Conservation (phyloP, 2,329 filamentous ascomycete genomes). For the Fusarium globosum region DNA sequence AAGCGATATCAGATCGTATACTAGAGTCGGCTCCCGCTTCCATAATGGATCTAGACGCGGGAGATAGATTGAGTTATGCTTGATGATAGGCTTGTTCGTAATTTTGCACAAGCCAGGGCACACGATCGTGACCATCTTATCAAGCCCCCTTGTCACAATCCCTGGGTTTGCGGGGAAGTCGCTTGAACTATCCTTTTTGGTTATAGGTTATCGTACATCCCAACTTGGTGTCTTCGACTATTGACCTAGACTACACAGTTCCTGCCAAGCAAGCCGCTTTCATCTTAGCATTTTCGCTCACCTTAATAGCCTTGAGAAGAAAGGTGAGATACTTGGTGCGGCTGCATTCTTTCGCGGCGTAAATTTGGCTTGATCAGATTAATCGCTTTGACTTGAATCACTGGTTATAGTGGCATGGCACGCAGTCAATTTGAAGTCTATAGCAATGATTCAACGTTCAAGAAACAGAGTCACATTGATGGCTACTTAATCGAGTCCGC, state of each 20-base stretch:
- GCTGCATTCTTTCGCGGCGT: too few species aligned
- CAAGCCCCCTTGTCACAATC: background rate
- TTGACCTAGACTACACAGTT: background rate
- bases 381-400: too few species aligned
- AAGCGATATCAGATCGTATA: background rate
- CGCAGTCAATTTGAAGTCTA: too few species aligned
- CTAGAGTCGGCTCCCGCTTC: background rate
- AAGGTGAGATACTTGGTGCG: too few species aligned
- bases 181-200: slow-evolving; percentile 1
- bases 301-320: too few species aligned
- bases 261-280: background rate
- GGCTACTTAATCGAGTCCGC: too few species aligned
- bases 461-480: too few species aligned
- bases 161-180: background rate
- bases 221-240: too few species aligned
- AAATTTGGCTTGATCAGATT: too few species aligned
- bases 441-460: too few species aligned
- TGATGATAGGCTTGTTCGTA: background rate
- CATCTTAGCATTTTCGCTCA: background rate
- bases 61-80: background rate
- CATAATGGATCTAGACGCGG: background rate
- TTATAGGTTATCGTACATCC: background rate
- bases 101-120: background rate
- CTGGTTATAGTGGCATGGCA: too few species aligned
- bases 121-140: background rate